Evolutionary conservation across 2,329 filamentous ascomycete genomes (phyloP).

Genomic region (Sordariomycetes sp.): DNA sequence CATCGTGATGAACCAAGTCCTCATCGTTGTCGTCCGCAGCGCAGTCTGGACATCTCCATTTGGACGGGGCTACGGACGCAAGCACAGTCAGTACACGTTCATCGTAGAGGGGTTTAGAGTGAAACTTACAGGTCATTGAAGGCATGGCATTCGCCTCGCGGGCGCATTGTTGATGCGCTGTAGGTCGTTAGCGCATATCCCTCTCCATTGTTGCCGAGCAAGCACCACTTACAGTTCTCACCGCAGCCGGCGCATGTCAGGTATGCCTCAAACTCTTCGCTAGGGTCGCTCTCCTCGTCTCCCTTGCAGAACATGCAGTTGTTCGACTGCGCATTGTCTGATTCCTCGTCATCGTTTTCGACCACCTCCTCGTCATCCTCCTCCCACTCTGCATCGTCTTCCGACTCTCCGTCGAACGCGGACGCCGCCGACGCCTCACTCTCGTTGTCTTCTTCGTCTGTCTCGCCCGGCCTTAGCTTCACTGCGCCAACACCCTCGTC

Average conservation of each 20-base stretch:
- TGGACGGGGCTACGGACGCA: constrained; percentile 10
- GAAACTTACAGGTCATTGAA: background rate
- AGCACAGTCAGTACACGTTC: background rate
- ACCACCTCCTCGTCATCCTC: constrained; percentile 46
- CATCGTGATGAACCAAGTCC: background rate
- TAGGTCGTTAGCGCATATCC: constrained; percentile 11
- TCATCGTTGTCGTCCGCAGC: constrained; percentile 12
- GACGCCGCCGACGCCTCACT: constrained; percentile 34
- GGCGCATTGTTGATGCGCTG: constrained; percentile 88
- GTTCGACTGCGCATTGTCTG: constrained; percentile 36
- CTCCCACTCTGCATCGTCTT: constrained; percentile 47
- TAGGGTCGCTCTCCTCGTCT: constrained; percentile 73
- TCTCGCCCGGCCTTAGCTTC: constrained; percentile 44
- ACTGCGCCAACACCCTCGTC: constrained; percentile 47
- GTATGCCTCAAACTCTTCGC: constrained; percentile 70
- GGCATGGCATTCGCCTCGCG: constrained; percentile 39
- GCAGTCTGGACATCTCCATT: constrained; percentile 44
- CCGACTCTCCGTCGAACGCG: constrained; percentile 43
- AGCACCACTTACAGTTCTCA: constrained; percentile 60
- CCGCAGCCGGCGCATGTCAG: constrained; percentile 68
- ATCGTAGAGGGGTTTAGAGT: constrained; percentile 10
- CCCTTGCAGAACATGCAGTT: constrained; percentile 66
- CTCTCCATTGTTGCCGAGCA: background rate
- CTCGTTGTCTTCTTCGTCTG: constrained; percentile 24
- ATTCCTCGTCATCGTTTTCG: constrained; percentile 46